Evolutionary conservation across 345 rosid genomes (phyloP).

Genomic region (Streptanthus diversifolius): DNA sequence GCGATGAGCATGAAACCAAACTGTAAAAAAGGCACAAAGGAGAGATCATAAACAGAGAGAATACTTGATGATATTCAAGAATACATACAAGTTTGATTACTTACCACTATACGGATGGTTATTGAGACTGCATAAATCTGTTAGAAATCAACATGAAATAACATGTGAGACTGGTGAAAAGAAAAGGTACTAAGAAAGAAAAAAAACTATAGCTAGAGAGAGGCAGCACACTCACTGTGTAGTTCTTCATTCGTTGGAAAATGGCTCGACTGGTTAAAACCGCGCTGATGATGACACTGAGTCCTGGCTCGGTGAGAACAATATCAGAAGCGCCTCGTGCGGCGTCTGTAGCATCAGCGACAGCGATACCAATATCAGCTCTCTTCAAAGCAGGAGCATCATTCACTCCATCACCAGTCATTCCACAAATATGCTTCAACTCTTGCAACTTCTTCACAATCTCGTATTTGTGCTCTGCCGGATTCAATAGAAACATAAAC

Average conservation of each 20-base stretch:
- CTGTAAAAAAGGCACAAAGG: conserved; percentile 34
- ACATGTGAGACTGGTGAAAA: background rate
- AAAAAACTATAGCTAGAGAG: background rate
- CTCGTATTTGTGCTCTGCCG: conserved; percentile 87
- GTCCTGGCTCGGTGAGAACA: conserved; percentile 65
- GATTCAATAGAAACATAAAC: background rate
- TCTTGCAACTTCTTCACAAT: conserved; percentile 92
- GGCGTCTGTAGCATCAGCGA: conserved; percentile 91
- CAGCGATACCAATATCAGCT: conserved; percentile 95
- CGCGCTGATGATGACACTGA: conserved; percentile 89
- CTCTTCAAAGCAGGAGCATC: conserved; percentile 95
- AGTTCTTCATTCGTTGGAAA: conserved; percentile 96
- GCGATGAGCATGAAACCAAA: conserved; percentile 88
- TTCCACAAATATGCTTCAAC: conserved; percentile 77
- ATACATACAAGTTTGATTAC: conserved; percentile 21
- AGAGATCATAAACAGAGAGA: background rate
- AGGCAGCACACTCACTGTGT: conserved; percentile 47
- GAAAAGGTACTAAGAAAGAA: background rate
- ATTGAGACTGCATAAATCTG: conserved; percentile 95
- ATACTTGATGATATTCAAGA: background rate
- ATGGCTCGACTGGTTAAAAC: conserved; percentile 85
- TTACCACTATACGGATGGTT: conserved; percentile 88
- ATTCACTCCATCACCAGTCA: conserved; percentile 98
- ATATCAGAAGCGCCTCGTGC: conserved; percentile 66
- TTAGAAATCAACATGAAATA: background rate